Percentiles rank a stretch among this genome's conserved stretches.
phyloP scores from a whole-genome alignment of 2,329 filamentous ascomycete genomes.

The Ascochyta lentis region DNA sequence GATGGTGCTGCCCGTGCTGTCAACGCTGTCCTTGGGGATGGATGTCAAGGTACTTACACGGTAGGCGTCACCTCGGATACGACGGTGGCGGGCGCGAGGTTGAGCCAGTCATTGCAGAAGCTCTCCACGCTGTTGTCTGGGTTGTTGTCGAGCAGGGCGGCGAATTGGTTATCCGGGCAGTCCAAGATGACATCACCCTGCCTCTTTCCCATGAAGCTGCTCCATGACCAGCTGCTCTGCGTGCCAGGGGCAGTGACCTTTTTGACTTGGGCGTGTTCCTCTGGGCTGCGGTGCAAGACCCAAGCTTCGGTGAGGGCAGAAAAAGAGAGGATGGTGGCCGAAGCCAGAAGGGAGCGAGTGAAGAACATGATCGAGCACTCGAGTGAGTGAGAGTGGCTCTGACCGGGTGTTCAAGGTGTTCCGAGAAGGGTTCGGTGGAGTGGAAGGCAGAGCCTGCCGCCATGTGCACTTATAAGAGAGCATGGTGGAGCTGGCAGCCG shows the following conservation, averaged over 20 bases:
- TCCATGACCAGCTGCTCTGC: slow-evolving; percentile 10
- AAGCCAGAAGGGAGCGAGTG: slow-evolving; percentile 41
- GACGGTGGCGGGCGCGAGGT: slow-evolving; percentile 31
- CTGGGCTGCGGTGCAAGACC: slow-evolving; percentile 23
- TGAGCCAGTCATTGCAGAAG: slow-evolving; percentile 41
- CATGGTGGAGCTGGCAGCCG: slow-evolving; percentile 9
- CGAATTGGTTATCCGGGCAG: slow-evolving; percentile 28
- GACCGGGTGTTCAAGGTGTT: slow-evolving; percentile 29
- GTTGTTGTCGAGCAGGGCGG: slow-evolving; percentile 25
- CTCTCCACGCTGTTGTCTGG: slow-evolving; percentile 17
- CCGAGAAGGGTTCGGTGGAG: slow-evolving; percentile 22
- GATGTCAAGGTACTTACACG: slow-evolving; percentile 23
- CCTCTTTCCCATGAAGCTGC: slow-evolving; percentile 20
- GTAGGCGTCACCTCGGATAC: slow-evolving; percentile 31
- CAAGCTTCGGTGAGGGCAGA: slow-evolving; percentile 26
- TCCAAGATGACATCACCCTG: slow-evolving; percentile 23
- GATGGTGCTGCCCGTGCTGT: slow-evolving; percentile 22
- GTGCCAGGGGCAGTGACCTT: not conserved
- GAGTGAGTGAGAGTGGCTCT: slow-evolving; percentile 42
- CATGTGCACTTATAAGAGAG: slow-evolving; percentile 38
- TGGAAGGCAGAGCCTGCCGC: slow-evolving; percentile 20
- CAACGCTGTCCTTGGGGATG: not conserved
- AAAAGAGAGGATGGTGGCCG: slow-evolving; percentile 41
- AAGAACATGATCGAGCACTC: slow-evolving; percentile 46
- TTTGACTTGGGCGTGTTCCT: slow-evolving; percentile 15